Base-by-base conservation (phyloP, 2,329 filamentous ascomycete genomes). In the Bisporella sp. region DNA sequence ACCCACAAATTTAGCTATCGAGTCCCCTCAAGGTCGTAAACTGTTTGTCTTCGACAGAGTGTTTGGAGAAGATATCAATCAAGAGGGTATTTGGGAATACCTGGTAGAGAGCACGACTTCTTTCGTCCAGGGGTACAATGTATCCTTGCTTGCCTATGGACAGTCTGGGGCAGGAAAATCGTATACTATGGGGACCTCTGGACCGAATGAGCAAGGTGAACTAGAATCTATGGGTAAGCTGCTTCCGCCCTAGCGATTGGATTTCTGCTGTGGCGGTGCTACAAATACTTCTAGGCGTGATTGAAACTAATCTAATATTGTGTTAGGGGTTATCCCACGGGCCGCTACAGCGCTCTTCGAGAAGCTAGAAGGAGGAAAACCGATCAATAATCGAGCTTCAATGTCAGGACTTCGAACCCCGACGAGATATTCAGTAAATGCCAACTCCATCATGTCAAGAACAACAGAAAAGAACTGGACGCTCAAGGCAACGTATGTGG, bases 161-260 rank as follows among this genome's bases (percentile, higher is more conserved):
- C 93, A 99, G 73, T 99, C 93, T 31, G 93, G 93, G 50, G 90
- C 93, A 8, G 93, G 93, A 60, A 99, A 99, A 72, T 97, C 92
- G 3, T 97, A 95, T 66, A 99, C 93, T 0, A 99, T 99, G 93
- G 93, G 93, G 51, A 99, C 93, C 0, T 90, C 92, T 1, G 90
- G 90, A 4, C 89, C 91, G 2, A 69, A 69, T 28, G 91, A 96
- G 62, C 86, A 95, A 63, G 76, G 73, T 30, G 77, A 92, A 61
- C 58, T 75, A 31, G 78, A 85, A 6, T 69, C 81, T 31, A 93
- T 92, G 87, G 90, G 89, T 93, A 77, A 69, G 85, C 71, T 45
- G 31, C 41, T 39, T 32, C 33, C 11, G 45, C 45, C 12, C 32
- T 49, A 30, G 21, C 7, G n/a, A 11, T 21, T 21, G 21, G 21